Evolutionary conservation across 768 basidiomycete species (phyloP), one percentile per base, ranked within the genome.

Genomic region (Thelephora ganbajun): DNA sequence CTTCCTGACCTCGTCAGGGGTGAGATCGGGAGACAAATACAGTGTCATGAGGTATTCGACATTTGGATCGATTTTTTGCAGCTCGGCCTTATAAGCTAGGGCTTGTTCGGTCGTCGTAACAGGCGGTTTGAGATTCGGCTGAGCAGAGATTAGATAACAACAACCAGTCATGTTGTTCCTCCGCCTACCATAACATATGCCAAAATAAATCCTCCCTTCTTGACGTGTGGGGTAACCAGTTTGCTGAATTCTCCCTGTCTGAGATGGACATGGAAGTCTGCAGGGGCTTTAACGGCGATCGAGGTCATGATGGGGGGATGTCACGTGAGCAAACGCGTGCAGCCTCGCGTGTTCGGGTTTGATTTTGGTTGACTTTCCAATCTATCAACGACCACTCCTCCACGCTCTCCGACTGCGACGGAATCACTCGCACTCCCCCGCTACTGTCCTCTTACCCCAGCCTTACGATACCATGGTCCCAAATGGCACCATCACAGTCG

Each of bases 191-290:
- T 99, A 35, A 99, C 90, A 69, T 96, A 99, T 54, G 86, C 94
- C 48, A 94, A 72, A 49, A 73, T 66, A 57, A 98, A 92, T 1
- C 96, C 96, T 39, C 96, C 96, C 61, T 79, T 67, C 33, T 78
- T 72, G 46, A 99, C 86, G 69, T 97, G 91, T 13, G 91, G 89
- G 5, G 82, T 80, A 34, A 98, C 91, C 12, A 98, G 74, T 47
- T 76, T 66, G 20, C 83, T 81, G 53, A 99, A 67, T 30, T 76
- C 65, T 23, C 87, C 91, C 61, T 98, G 90, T 36, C 96, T 79
- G 23, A 99, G 79, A 63, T 99, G 94, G 54, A 97, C 93, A 69
- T 99, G 96, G 59, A 96, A 94, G 69, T 92, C 90, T 30, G 87
- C 83, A 13, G 90, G 88, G 1, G 84, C 77, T 12, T 65, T 52